Percentiles rank a stretch among this genome's conserved stretches.
These are phyloP conservation scores for Adansonia grandidieri DNA, from an alignment of 441 rosid species.

Conservation along the genomic window DNA sequence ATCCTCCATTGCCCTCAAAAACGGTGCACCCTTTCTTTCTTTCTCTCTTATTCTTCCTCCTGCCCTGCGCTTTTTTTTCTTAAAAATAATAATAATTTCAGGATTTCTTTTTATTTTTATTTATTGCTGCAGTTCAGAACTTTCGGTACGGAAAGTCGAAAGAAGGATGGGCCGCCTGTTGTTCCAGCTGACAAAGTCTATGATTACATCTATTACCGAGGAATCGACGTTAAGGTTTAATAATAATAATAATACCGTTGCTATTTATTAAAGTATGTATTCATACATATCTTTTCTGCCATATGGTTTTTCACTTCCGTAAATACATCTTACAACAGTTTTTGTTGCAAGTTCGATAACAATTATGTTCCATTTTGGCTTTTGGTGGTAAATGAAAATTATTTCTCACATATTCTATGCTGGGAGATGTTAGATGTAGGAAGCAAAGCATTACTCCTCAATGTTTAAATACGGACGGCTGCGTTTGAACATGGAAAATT, in stretches of 20 bases:
- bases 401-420: neutral
- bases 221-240: slow-evolving; percentile 39
- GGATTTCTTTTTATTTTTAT: too few relatives aligned
- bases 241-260: neutral
- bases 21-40: slow-evolving; percentile 29
- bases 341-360: neutral
- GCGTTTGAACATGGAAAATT: neutral
- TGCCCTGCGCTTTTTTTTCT: too few relatives aligned
- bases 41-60: neutral
- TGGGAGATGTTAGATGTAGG: neutral
- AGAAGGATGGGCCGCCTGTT: slow-evolving; percentile 35
- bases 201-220: slow-evolving; percentile 39
- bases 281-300: neutral
- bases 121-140: slow-evolving; percentile 29
- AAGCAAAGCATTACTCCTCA: neutral
- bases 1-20: slow-evolving; percentile 43
- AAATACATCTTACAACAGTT: neutral
- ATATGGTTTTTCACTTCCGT: neutral
- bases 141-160: slow-evolving; percentile 41
- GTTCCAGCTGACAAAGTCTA: slow-evolving; percentile 35
- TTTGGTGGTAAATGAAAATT: neutral
- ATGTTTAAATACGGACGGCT: neutral
- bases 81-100: too few relatives aligned
- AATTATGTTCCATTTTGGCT: neutral
- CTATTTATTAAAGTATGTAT: too few relatives aligned